Percentiles rank a stretch among this genome's conserved stretches.
These are phyloP conservation scores for Sclerotinia borealis DNA, from an alignment of 2,329 filamentous ascomycete species.

Conservation along the genomic window DNA sequence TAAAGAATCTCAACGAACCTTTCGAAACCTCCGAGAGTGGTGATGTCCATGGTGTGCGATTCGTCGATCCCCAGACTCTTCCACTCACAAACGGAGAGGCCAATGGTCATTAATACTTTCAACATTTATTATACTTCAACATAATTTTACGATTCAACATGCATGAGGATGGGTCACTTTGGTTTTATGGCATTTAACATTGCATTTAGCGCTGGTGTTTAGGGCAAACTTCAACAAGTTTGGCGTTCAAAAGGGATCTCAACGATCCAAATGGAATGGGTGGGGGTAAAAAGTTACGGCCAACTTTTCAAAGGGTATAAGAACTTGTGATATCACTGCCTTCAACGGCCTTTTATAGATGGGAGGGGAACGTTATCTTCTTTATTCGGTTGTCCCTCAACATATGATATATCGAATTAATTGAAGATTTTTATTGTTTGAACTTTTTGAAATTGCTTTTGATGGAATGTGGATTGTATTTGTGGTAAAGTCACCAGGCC, in stretches of 20 bases:
- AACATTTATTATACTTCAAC: constrained; percentile 21
- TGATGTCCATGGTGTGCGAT: constrained; percentile 15
- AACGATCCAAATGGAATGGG: constrained; percentile 22
- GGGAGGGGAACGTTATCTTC: not conserved
- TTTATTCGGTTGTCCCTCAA: not conserved
- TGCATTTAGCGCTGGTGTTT: constrained; percentile 33
- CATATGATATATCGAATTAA: not conserved
- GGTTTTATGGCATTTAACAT: constrained; percentile 19
- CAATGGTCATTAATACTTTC: constrained; percentile 10
- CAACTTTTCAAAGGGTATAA: constrained; percentile 4
- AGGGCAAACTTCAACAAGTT: constrained; percentile 33
- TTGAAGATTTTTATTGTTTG: not conserved
- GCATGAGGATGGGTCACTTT: constrained; percentile 15
- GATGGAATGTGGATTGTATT: not conserved
- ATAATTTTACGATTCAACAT: constrained; percentile 33
- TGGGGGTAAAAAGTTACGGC: constrained; percentile 9
- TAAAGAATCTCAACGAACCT: constrained; percentile 54
- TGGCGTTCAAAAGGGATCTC: constrained; percentile 30
- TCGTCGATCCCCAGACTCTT: constrained; percentile 16
- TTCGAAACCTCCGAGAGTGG: constrained; percentile 22
- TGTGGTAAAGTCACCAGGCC: too few species aligned
- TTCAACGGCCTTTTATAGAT: constrained; percentile 16
- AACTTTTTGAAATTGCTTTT: not conserved
- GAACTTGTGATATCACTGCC: constrained; percentile 9
- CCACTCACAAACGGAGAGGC: constrained; percentile 22